A percentile compares a stretch with the other conserved stretches of the same genome.
Evolutionary conservation across 768 basidiomycete species (phyloP).

Genomic region (Tricholoma sp.): DNA sequence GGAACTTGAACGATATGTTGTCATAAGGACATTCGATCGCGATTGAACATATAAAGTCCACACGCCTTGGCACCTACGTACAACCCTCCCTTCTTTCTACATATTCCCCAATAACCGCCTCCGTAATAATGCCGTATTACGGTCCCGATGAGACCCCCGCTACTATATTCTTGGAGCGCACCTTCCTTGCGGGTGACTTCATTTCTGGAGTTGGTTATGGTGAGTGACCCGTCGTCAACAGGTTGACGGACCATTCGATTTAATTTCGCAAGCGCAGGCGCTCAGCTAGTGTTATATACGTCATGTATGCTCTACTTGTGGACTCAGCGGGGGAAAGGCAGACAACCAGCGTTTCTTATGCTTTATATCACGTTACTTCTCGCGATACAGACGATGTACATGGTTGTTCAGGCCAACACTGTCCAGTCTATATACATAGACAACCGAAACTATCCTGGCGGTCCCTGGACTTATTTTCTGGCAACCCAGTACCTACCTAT

Average conservation of each 20-base stretch:
- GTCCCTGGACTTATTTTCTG: slow-evolving; percentile 42
- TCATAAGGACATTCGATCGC: no score
- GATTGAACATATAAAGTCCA: no score
- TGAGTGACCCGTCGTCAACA: slow-evolving; percentile 8
- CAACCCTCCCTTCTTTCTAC: no score
- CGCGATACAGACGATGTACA: slow-evolving; percentile 32
- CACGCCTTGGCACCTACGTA: no score
- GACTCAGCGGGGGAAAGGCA: slow-evolving; percentile 24
- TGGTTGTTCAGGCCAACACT: slow-evolving; percentile 34
- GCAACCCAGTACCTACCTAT: slow-evolving; percentile 32
- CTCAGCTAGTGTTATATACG: slow-evolving; percentile 31
- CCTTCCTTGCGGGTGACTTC: slow-evolving; percentile 38
- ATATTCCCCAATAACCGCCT: no score
- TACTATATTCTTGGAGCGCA: slow-evolving; percentile 33
- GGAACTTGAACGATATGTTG: no score
- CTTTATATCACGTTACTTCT: slow-evolving; percentile 34
- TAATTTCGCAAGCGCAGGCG: slow-evolving; percentile 17
- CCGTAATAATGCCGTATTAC: slow-evolving; percentile 21
- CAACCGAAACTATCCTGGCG: slow-evolving; percentile 36
- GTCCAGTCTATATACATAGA: slow-evolving; percentile 37
- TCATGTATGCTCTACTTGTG: slow-evolving; percentile 34
- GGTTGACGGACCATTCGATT: not conserved
- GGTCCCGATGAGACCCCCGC: slow-evolving; percentile 27
- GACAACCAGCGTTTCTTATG: slow-evolving; percentile 27
- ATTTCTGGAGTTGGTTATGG: slow-evolving; percentile 37